Conservation (phyloP, 768 basidiomycete species). For the Nidularia pulvinata region DNA sequence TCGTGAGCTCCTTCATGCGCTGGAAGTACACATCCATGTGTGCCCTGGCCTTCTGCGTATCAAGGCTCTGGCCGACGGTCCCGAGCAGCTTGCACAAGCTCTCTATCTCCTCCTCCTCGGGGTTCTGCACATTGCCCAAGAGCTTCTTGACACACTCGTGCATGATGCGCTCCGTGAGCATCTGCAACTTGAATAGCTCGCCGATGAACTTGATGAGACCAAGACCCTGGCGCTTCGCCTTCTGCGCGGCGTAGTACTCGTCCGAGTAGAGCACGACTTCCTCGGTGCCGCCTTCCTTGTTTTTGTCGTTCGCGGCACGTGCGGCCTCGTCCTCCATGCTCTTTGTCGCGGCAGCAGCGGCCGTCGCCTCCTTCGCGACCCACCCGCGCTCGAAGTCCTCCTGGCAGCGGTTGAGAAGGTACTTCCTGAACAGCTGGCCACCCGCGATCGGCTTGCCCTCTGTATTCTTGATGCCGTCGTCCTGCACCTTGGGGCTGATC, state of each 20-base stretch:
- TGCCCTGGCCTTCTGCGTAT: constrained; percentile 76
- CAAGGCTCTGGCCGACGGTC: constrained; percentile 85
- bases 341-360: constrained; percentile 84
- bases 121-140: constrained; percentile 89
- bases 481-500: constrained; percentile 85
- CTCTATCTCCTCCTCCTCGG: constrained; percentile 98
- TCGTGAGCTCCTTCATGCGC: constrained; percentile 82
- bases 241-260: constrained; percentile 95
- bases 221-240: constrained; percentile 96
- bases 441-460: constrained; percentile 92
- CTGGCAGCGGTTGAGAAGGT: constrained; percentile 94
- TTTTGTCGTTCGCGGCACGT: constrained; percentile 64
- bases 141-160: constrained; percentile 98
- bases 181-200: constrained; percentile 98
- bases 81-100: constrained; percentile 90
- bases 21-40: constrained; percentile 95
- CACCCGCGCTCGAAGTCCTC: constrained; percentile 98
- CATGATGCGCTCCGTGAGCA: constrained; percentile 98
- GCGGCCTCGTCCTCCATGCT: constrained; percentile 84
- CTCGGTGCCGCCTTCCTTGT: constrained; percentile 43
- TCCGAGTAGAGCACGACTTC: constrained; percentile 88
- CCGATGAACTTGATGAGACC: constrained; percentile 98
- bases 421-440: constrained; percentile 95
- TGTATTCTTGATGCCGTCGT: constrained; percentile 78
- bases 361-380: constrained; percentile 85